Base-by-base conservation (phyloP, 257 asterid species). In the Solanum ahanhuiri region DNA sequence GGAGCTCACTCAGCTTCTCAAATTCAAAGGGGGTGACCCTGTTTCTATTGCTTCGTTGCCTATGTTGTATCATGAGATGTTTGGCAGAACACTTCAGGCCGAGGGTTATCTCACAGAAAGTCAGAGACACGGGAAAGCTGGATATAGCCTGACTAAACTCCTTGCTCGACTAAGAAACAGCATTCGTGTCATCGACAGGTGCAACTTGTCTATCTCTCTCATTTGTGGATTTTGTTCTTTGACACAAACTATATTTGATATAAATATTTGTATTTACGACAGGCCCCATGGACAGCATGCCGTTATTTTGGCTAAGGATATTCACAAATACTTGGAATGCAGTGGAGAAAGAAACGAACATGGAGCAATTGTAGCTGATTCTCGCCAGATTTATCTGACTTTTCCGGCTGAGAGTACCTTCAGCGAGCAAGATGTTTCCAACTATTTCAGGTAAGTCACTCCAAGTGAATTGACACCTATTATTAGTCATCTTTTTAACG, bases 211-310 rank as follows among this genome's bases (percentile, higher is more conserved):
- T 23, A 64, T 35, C 45, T 69, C 58, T 7, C 66, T 43, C 30
- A 39, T 35, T 83, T 39, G 79, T 64, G 28, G 39, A 64, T 28
- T 39, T 1, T 83, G 67, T 64, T 63, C 3, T 41, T 83, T 83
- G 54, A 64, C 39, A 28, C 37, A 39, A 57, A 23, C 12, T 69
- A 17, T 45, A 9, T 66, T 33, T 58, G 83, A 64, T 41, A 10
- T 63, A 18, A 34, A 48, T 28, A 17, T 48, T 63, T 79, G 48
- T 51, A 12, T 14, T 30, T 70, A 86, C 86, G 69, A 23, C 91
- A 96, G 98, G 93, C 98, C 98, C 88, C 98, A 96, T 75, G 99
- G 99, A 82, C 98, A 96, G 90, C 99, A 93, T 83, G 91, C 98
- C 5, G 93, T 96, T 75, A 88, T 96, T 84, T 91, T 94, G 22